A percentile compares a stretch with the other conserved stretches of the same genome.
Evolutionary conservation across 371 early-diverging fungal genomes (phyloP).

Genomic region (Conidiobolus incongruus): DNA sequence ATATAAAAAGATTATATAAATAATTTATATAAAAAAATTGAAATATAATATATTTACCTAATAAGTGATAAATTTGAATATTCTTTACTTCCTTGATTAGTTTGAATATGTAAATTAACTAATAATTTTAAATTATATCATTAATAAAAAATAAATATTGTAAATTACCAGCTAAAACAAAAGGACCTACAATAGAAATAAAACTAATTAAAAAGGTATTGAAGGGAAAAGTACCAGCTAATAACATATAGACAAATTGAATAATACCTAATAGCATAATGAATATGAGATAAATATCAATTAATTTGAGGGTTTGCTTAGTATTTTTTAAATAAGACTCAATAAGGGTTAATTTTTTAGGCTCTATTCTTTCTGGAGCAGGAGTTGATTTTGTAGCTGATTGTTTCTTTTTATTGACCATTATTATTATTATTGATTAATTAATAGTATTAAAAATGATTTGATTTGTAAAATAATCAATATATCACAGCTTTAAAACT

Average conservation of each 20-base stretch:
- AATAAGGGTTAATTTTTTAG: too few relatives aligned
- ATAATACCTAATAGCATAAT: constrained; percentile 64
- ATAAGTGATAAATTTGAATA: constrained; percentile 24
- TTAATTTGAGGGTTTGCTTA: constrained; percentile 51
- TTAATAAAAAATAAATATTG: too few relatives aligned
- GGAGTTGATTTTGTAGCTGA: too few relatives aligned
- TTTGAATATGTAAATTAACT: constrained; percentile 44
- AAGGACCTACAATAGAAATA: constrained; percentile 72
- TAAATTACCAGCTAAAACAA: constrained; percentile 68
- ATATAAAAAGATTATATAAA: background rate
- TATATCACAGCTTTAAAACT: too few relatives aligned
- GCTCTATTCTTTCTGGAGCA: too few relatives aligned
- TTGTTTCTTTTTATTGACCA: too few relatives aligned
- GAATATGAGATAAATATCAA: constrained; percentile 79
- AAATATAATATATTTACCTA: constrained; percentile 13
- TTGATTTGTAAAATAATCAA: too few relatives aligned
- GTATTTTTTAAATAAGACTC: constrained; percentile 34
- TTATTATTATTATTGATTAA: too few relatives aligned
- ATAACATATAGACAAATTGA: constrained; percentile 64
- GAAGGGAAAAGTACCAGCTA: constrained; percentile 83
- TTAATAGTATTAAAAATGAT: too few relatives aligned
- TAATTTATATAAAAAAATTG: constrained; percentile 1
- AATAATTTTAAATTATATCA: too few relatives aligned
- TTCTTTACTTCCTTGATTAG: constrained; percentile 36
- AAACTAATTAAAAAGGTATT: constrained; percentile 92